Percentiles rank a stretch among this genome's conserved stretches.
Evolutionary conservation across 495 filamentous ascomycete species (phyloP).

Genomic region (Penicillium fimorum): DNA sequence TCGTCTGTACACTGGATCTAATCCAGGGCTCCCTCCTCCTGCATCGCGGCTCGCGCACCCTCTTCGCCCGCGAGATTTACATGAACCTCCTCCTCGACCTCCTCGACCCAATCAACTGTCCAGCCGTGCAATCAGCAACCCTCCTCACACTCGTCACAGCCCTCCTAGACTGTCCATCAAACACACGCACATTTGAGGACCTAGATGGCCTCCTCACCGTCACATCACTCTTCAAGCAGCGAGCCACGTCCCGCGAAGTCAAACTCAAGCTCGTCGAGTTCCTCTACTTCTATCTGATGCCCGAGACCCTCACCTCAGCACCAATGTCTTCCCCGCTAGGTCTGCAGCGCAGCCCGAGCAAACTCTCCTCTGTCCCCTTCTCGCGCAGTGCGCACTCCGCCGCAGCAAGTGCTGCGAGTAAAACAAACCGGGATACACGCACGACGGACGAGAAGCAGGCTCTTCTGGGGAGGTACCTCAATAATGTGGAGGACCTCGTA

Average conservation of each 20-base stretch:
- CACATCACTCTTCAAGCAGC: conserved; percentile 88
- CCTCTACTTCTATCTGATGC: conserved; percentile 97
- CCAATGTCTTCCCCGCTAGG: conserved; percentile 36
- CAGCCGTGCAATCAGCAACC: conserved; percentile 84
- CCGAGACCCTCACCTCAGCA: conserved; percentile 64
- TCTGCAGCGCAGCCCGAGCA: conserved; percentile 70
- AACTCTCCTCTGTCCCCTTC: conserved; percentile 48
- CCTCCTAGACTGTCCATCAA: conserved; percentile 75
- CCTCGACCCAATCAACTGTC: conserved; percentile 87
- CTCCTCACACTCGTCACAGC: conserved; percentile 87
- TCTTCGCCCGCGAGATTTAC: conserved; percentile 87
- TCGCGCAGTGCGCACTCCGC: conserved; percentile 39
- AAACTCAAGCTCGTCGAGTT: conserved; percentile 94
- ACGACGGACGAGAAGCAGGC: conserved; percentile 87
- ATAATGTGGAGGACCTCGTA: conserved; percentile 87
- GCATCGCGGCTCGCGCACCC: conserved; percentile 83
- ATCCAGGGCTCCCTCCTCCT: conserved; percentile 89
- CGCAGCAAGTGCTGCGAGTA: conserved; percentile 33
- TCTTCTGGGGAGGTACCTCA: conserved; percentile 75
- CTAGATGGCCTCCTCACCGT: conserved; percentile 92
- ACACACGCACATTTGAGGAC: conserved; percentile 86
- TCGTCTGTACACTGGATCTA: conserved; percentile 82
- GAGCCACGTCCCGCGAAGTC: conserved; percentile 78
- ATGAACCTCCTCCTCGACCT: conserved; percentile 98
- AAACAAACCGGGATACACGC: conserved; percentile 52